A percentile compares a stretch with the other conserved stretches of the same genome.
Evolutionary conservation across 2,329 filamentous ascomycete genomes (phyloP).

Genomic region (Nannizziopsis barbatae): DNA sequence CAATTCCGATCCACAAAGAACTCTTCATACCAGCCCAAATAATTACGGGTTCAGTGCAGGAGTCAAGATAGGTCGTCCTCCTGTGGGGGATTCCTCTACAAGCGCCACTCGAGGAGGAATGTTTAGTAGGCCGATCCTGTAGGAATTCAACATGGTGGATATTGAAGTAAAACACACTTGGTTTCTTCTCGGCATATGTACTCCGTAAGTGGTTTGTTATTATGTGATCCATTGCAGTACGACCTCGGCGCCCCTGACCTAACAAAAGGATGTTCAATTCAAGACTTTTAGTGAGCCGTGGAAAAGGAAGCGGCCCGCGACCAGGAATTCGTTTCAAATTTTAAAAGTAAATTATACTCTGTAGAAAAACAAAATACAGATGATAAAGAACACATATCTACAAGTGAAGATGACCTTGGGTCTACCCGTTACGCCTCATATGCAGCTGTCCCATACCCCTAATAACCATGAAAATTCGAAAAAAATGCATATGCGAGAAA

Average conservation of each 20-base stretch:
- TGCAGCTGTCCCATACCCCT: not conserved
- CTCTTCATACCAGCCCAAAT: slow-evolving; percentile 3
- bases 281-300: too few species aligned
- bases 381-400: too few species aligned
- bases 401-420: too few species aligned
- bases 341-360: too few species aligned
- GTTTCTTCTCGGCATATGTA: not conserved
- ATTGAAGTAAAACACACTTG: too few species aligned
- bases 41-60: slow-evolving; percentile 15
- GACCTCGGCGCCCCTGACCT: too few species aligned
- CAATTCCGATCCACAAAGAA: slow-evolving; percentile 3
- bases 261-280: too few species aligned
- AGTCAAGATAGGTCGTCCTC: slow-evolving; percentile 15
- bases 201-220: not conserved
- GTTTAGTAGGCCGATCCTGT: slow-evolving; percentile 7
- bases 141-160: not conserved
- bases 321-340: too few species aligned
- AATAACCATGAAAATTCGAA: not conserved
- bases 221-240: not conserved
- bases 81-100: not conserved
- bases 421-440: not conserved
- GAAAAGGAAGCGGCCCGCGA: too few species aligned
- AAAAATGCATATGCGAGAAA: not conserved
- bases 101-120: not conserved
- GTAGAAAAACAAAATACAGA: too few species aligned